Percentiles rank a stretch among this genome's conserved stretches.
Evolutionary conservation across 352 stramenopile species (phyloP).

Genomic region (Achlya hypogyna): DNA sequence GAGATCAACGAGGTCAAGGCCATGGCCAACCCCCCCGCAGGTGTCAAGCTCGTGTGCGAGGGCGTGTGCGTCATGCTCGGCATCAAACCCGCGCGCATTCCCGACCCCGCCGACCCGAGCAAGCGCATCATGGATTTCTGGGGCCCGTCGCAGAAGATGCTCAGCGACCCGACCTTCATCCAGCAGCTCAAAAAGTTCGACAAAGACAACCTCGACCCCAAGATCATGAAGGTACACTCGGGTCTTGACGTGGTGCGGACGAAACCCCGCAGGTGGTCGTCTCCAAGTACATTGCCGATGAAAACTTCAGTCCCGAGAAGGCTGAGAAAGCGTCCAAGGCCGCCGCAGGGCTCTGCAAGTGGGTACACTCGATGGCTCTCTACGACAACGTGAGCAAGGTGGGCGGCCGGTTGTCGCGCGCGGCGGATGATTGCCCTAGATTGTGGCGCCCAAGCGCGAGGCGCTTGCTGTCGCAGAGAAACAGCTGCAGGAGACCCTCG

Average conservation of each 20-base stretch:
- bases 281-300: slow-evolving; percentile 86
- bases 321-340: slow-evolving; percentile 90
- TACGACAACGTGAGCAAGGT: slow-evolving; percentile 91
- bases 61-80: slow-evolving; percentile 92
- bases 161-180: slow-evolving; percentile 89
- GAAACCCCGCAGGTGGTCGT: slow-evolving; percentile 56
- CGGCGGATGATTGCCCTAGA: slow-evolving; percentile 9
- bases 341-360: slow-evolving; percentile 88
- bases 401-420: neutral
- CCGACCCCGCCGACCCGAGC: slow-evolving; percentile 83
- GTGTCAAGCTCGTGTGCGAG: slow-evolving; percentile 90
- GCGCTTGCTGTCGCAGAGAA: slow-evolving; percentile 74
- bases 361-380: slow-evolving; percentile 88
- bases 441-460: slow-evolving; percentile 89
- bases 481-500: slow-evolving; percentile 83
- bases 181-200: slow-evolving; percentile 87
- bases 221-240: slow-evolving; percentile 65
- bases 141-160: slow-evolving; percentile 89
- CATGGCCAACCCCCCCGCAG: slow-evolving; percentile 87
- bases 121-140: slow-evolving; percentile 95
- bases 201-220: slow-evolving; percentile 81
- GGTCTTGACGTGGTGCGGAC: slow-evolving; percentile 25
- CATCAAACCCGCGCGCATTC: slow-evolving; percentile 88
- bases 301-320: slow-evolving; percentile 88
- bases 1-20: slow-evolving; percentile 92